Conservation (phyloP, 176 grass and related monocot species). For the Microstegium vimineum region DNA sequence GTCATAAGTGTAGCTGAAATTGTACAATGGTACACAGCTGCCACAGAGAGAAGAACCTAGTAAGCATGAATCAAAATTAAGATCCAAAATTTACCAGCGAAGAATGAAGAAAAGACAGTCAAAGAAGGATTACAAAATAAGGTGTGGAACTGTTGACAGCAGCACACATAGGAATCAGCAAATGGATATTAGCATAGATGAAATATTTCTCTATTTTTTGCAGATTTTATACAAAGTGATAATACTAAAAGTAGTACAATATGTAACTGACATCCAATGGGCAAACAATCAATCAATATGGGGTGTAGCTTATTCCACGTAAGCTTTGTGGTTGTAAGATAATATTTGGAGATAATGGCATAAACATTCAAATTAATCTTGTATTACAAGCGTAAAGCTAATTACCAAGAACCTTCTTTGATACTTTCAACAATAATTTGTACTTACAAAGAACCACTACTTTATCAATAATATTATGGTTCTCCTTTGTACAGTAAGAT, state of each 20-base stretch:
- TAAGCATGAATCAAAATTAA: constrained; percentile 41
- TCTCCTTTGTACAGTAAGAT: not conserved
- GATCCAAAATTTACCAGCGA: constrained; percentile 22
- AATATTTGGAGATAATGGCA: not conserved
- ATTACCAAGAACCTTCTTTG: not conserved
- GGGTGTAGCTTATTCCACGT: not conserved
- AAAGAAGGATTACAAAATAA: not conserved
- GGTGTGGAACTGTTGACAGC: not conserved
- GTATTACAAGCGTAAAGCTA: not conserved
- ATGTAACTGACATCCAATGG: not conserved
- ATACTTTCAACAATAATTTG: not conserved
- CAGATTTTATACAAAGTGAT: not conserved
- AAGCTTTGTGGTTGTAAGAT: not conserved
- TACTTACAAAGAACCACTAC: not conserved
- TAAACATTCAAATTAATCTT: not conserved
- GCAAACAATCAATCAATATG: not conserved
- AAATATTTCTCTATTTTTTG: not conserved
- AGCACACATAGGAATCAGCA: not conserved
- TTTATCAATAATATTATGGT: not conserved
- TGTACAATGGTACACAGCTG: constrained; percentile 93
- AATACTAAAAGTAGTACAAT: not conserved
- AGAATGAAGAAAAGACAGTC: not conserved
- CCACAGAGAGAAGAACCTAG: constrained; percentile 54
- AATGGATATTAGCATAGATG: not conserved
- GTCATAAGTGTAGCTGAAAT: constrained; percentile 92